Evolutionary conservation across 805 yeast genomes (phyloP).

Genomic region (Spencermartinsiella europaea): DNA sequence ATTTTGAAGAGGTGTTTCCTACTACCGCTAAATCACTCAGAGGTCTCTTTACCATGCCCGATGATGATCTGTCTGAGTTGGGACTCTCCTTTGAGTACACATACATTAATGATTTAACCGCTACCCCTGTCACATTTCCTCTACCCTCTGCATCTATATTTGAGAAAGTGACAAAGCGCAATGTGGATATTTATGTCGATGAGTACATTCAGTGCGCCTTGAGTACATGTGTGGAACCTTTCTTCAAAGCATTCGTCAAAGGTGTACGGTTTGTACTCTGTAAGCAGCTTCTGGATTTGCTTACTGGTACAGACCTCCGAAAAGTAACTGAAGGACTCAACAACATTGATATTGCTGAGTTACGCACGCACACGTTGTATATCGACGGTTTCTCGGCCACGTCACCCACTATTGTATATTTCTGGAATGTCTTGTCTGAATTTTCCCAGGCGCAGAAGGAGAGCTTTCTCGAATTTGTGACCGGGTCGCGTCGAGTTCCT

Average conservation of each 20-base stretch:
- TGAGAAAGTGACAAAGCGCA: conserved; percentile 16
- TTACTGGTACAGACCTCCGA: conserved; percentile 19
- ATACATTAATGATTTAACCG: conserved; percentile 9
- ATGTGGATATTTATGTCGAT: conserved; percentile 12
- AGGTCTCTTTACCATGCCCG: conserved; percentile 7
- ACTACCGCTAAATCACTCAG: conserved; percentile 14
- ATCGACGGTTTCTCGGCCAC: conserved; percentile 36
- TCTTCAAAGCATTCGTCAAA: conserved; percentile 19
- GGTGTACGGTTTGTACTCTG: conserved; percentile 23
- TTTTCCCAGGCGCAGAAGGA: conserved; percentile 36
- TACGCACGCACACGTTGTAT: conserved; percentile 38
- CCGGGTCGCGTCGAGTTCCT: conserved; percentile 47
- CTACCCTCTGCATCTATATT: conserved; percentile 14
- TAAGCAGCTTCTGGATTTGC: conserved; percentile 9
- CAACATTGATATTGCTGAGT: conserved; percentile 38
- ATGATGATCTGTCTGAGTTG: conserved; percentile 12
- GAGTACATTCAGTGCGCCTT: conserved; percentile 14
- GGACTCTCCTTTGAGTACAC: conserved; percentile 20
- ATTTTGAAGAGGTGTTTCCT: conserved; percentile 23
- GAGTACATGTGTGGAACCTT: conserved; percentile 11
- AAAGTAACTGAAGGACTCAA: conserved; percentile 39
- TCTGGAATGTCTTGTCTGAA: conserved; percentile 44
- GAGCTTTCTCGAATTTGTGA: conserved; percentile 44
- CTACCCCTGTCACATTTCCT: conserved; percentile 4
- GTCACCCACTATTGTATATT: conserved; percentile 36